Evolutionary conservation across 2,329 filamentous ascomycete species (phyloP), one percentile per base, ranked within the genome.

Genomic region (Talaromyces funiculosus): DNA sequence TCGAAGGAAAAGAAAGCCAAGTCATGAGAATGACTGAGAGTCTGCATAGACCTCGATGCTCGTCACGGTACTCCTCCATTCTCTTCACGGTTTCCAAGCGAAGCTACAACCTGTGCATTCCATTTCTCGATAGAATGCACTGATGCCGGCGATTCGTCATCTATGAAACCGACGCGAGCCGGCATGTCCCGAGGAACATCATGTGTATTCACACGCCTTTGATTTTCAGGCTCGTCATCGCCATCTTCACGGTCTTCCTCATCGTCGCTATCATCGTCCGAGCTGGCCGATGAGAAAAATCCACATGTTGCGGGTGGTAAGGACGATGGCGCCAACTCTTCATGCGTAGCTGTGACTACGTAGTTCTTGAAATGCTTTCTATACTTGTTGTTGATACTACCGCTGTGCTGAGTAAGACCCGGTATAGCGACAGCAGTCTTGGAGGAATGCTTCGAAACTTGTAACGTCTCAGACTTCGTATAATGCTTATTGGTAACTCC

Each of bases 241-340:
- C 20, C 31, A 22, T 57, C 20, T 12, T 47, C 40, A 24, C 29
- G 18, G 26, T 24, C 38, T 5, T 53, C 31, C 12, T 38, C 14
- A 6, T 37, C 51, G 4, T 53, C 37, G 12, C 45, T 45, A 22
- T 53, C 38, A 1, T 61, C 45, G 10, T 61, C 59, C 7, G 59
- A 61, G 16, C 59, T 53, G 8, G 20, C 26, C 4, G 63, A 63
- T 3, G 65, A 65, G 49, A 69, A 68, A 49, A 69, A 64, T 2
- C 68, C 57, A 45, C 68, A 72, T 20, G 67, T 71, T 18, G 70
- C 66, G 16, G 69, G 68, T 40, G 71, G 71, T 26, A 73, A 63
- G 22, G 64, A 63, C 26, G 71, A 71, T n/a, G 71, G 68, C 24
- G 67, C 65, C n/a, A 73, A 61, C 7, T 61, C 53, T 14, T 67